Evolutionary conservation across 2,329 filamentous ascomycete species (phyloP).

Genomic region (Ophiostoma triangulosporum): DNA sequence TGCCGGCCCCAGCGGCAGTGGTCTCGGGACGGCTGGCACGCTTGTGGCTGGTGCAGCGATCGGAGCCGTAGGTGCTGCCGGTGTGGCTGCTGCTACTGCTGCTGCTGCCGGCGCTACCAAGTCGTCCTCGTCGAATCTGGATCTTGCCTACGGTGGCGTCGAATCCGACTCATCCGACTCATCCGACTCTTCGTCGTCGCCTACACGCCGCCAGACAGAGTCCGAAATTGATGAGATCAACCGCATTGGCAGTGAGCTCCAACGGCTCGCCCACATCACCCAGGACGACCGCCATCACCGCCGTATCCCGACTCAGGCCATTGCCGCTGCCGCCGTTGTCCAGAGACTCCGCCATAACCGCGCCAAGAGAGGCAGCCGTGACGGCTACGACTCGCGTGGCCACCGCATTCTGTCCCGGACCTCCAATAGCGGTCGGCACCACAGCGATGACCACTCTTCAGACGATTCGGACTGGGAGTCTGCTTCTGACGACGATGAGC

Average conservation of each 20-base stretch:
- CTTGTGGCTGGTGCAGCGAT: neutral
- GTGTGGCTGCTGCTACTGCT: neutral
- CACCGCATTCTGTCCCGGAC: slow-evolving; percentile 23
- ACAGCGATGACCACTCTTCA: slow-evolving; percentile 9
- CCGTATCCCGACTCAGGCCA: slow-evolving; percentile 22
- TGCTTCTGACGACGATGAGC: slow-evolving; percentile 33
- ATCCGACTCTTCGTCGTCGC: no score
- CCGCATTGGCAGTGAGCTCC: slow-evolving; percentile 38
- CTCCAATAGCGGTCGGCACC: slow-evolving; percentile 22
- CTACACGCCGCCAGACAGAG: slow-evolving; percentile 17
- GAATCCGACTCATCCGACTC: neutral
- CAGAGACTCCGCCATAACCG: slow-evolving; percentile 24
- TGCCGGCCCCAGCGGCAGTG: neutral
- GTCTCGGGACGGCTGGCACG: neutral
- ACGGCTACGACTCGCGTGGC: slow-evolving; percentile 4
- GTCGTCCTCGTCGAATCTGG: neutral
- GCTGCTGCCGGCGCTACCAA: neutral
- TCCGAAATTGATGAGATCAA: slow-evolving; percentile 42
- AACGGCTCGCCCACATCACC: slow-evolving; percentile 40
- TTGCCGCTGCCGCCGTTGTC: slow-evolving; percentile 26
- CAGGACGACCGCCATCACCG: slow-evolving; percentile 34
- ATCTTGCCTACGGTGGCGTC: neutral
- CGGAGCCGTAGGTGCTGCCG: neutral
- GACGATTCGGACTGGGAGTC: slow-evolving; percentile 45
- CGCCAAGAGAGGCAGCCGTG: neutral